A percentile compares a stretch with the other conserved stretches of the same genome.
These are phyloP conservation scores for Priceomyces carsonii DNA, from an alignment of 805 yeast species.

Conservation along the genomic window DNA sequence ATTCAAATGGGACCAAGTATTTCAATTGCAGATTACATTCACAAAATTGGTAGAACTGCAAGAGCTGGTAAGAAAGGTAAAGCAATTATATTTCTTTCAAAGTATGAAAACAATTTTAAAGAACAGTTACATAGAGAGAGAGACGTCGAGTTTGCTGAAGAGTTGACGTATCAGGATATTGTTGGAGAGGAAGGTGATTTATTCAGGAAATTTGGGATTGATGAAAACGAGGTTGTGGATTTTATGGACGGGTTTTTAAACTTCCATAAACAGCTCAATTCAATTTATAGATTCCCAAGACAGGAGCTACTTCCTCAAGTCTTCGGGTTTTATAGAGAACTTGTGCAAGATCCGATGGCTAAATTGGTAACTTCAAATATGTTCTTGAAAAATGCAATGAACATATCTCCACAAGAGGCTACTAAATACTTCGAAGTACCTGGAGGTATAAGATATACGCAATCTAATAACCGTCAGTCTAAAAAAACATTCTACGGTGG, in stretches of 20 bases:
- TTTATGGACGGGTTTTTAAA: slow-evolving; percentile 26
- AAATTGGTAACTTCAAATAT: slow-evolving; percentile 17
- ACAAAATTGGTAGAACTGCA: slow-evolving; percentile 95
- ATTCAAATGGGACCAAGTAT: slow-evolving; percentile 78
- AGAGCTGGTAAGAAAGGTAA: slow-evolving; percentile 83
- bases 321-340: slow-evolving; percentile 21
- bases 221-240: slow-evolving; percentile 22
- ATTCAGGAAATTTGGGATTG: slow-evolving; percentile 15
- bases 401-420: slow-evolving; percentile 25
- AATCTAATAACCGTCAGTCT: slow-evolving; percentile 9
- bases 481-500: slow-evolving; percentile 9
- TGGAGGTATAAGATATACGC: slow-evolving; percentile 21
- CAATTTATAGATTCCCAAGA: slow-evolving; percentile 20
- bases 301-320: slow-evolving; percentile 31
- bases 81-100: slow-evolving; percentile 60
- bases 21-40: slow-evolving; percentile 79
- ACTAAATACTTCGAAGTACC: slow-evolving; percentile 24
- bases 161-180: slow-evolving; percentile 36
- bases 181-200: slow-evolving; percentile 30
- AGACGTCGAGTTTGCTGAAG: slow-evolving; percentile 55
- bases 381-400: slow-evolving; percentile 21
- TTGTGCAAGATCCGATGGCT: slow-evolving; percentile 19
- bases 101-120: slow-evolving; percentile 58
- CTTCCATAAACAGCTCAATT: slow-evolving; percentile 26
- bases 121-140: slow-evolving; percentile 46